Base-by-base conservation (phyloP, 768 basidiomycete genomes). In the Boletus edulis region DNA sequence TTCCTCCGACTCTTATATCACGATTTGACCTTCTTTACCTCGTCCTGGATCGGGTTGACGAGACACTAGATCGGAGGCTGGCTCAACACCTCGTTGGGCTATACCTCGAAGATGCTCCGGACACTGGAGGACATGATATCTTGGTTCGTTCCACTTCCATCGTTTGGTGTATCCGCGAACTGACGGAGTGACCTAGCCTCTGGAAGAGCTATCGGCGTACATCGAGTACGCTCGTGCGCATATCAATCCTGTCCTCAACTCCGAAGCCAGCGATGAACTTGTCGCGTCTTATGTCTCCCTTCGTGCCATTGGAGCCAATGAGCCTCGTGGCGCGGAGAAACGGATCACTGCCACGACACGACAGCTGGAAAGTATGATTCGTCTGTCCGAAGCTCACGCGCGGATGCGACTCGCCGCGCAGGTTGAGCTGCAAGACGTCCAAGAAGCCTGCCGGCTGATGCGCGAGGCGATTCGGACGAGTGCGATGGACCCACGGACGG, bases 341-440 rank as follows among this genome's bases (percentile, higher is more conserved):
- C 86, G 96, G 13, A 99, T 99, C 71, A 99, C 97, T 0, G 97
- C 97, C 0, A 98, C 97, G 32, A 98, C 97, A 0, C 84, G 97
- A 46, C 96, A 99, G 71, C 83, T 99, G 15, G 97, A 99, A 73
- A 90, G 87, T 62, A 91, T 99, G 85, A 97, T 99, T 65, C 89
- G 95, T 6, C 83, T 99, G 27, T 88, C 90, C 0, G 97, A 99
- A 73, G 97, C 90, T 1, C 97, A 99, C 67, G 95, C 97, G 5
- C 82, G 95, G 32, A 98, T 98, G 97, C 83, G 94, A 0, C 89
- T 97, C 71, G 89, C 88, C 18, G 78, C 85, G n/a, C 81, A 81
- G 49, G 96, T 99, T 38, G 91, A 95, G 66, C 73, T 91, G 43
- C 73, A 77, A 51, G 97, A 98, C 65, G 97, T 98, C 31, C 78